Percentiles rank a stretch among this genome's conserved stretches.
These are phyloP conservation scores for Xylariaceae sp. DNA, from an alignment of 2,329 filamentous ascomycete species.

Conservation along the genomic window DNA sequence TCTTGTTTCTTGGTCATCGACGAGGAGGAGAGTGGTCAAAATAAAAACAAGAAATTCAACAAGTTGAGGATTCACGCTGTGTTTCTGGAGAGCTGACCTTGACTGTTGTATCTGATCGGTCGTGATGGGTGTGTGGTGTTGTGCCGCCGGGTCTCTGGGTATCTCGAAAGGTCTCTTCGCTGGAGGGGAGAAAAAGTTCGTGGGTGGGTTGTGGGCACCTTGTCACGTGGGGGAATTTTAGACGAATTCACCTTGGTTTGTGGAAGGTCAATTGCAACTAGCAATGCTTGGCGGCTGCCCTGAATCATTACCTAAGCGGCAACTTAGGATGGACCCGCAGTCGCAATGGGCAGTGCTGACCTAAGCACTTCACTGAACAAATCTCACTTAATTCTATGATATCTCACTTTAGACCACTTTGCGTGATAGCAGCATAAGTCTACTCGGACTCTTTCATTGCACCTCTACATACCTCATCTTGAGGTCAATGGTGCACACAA, in stretches of 20 bases:
- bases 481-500: too few species aligned
- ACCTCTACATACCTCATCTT: too few species aligned
- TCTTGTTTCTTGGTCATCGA: background rate
- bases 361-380: too few species aligned
- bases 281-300: too few species aligned
- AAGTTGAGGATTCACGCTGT: background rate
- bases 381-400: too few species aligned
- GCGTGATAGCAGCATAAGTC: too few species aligned
- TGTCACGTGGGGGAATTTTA: conserved; percentile 21
- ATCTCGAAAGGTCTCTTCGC: conserved; percentile 17
- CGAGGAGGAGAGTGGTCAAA: background rate
- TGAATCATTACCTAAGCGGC: too few species aligned
- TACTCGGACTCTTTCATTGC: too few species aligned
- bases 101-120: conserved; percentile 26
- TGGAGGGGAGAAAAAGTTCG: conserved; percentile 21
- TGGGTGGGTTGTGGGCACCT: conserved; percentile 19
- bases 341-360: conserved; percentile 2
- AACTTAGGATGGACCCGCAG: background rate
- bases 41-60: background rate
- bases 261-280: conserved; percentile 13
- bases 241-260: conserved; percentile 17
- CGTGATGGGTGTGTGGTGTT: conserved; percentile 27
- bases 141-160: conserved; percentile 22
- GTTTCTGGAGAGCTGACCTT: conserved; percentile 21
- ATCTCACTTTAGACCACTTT: too few species aligned